Base-by-base conservation (phyloP, 345 rosid genomes). In the Eucalyptus lansdowneana region DNA sequence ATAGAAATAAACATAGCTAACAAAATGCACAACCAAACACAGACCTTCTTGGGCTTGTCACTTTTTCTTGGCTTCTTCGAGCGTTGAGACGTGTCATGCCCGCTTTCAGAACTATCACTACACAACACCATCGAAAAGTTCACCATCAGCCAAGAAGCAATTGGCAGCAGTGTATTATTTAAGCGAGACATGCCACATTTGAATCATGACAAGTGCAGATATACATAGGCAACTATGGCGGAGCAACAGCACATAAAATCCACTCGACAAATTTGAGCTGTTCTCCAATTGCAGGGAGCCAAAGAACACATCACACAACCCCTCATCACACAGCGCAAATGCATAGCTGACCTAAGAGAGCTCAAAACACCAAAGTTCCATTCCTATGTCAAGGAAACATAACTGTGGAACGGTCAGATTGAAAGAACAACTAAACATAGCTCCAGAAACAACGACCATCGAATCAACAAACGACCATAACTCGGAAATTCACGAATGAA, bases 11-110 rank as follows among this genome's bases (percentile, higher is more conserved):
- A 90, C 42, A 9, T 56, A 88, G n/a, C 76, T n/a, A 86, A 34
- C n/a, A 80, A 37, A 86, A 62, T 60, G 56, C 67, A 58, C 51
- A n/a, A 86, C 87, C 62, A 88, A 91, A 58, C 11, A 45, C 51
- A 5, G 21, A 98, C 99, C 99, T 96, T 98, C 95, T 95, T 98
- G 37, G 91, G 89, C 92, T 89, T 94, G 62, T 94, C 99, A 90
- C 91, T 95, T 91, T 94, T 97, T 94, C 93, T 97, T 90, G 89
- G 98, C 95, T 90, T 98, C 95, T 93, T 95, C 51, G 95, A 89
- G 51, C 80, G 94, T 86, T 88, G 92, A 25, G 94, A 94, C 37
- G 91, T 60, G 90, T 96, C 97, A 45, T 89, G 94, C 92, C 94
- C 98, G 87, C 97, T 91, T 67, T 94, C 98, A 22, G 99, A 94